A percentile compares a stretch with the other conserved stretches of the same genome.
Conservation (phyloP, 2,329 filamentous ascomycete species). For the Diaporthe citrichinensis region DNA sequence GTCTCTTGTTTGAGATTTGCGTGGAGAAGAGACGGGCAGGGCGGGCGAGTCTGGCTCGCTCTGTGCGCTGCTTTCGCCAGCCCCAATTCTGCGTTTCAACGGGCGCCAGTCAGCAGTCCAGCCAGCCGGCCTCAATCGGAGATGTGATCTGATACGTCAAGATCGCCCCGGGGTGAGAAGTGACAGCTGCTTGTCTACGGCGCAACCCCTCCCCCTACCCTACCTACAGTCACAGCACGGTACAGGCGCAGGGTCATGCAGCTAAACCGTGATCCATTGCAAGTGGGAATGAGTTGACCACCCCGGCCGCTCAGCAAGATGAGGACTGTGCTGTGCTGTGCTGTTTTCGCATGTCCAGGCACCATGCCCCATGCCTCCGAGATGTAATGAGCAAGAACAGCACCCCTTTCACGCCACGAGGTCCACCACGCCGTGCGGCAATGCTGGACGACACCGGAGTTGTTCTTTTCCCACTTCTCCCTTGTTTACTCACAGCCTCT, state of each 20-base stretch:
- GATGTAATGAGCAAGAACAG: neutral
- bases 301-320: neutral
- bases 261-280: slow-evolving; percentile 16
- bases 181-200: slow-evolving; percentile 31
- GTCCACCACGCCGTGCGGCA: slow-evolving; percentile 8
- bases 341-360: neutral
- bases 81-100: slow-evolving; percentile 31
- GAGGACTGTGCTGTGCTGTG: neutral
- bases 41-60: slow-evolving; percentile 19
- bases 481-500: slow-evolving; percentile 1
- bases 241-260: slow-evolving; percentile 5
- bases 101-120: slow-evolving; percentile 22
- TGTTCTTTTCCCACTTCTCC: neutral
- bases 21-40: slow-evolving; percentile 14
- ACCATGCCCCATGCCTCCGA: slow-evolving; percentile 3
- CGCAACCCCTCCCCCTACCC: neutral
- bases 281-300: neutral
- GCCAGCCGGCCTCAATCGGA: slow-evolving; percentile 24
- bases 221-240: neutral
- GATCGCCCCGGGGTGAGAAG: slow-evolving; percentile 34
- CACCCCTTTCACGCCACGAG: slow-evolving; percentile 18
- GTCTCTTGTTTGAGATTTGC: slow-evolving; percentile 25
- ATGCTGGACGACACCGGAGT: slow-evolving; percentile 1
- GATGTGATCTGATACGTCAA: slow-evolving; percentile 38
- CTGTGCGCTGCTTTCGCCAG: slow-evolving; percentile 22